Conservation (phyloP, 768 basidiomycete genomes). For the Austroboletus eburneus region DNA sequence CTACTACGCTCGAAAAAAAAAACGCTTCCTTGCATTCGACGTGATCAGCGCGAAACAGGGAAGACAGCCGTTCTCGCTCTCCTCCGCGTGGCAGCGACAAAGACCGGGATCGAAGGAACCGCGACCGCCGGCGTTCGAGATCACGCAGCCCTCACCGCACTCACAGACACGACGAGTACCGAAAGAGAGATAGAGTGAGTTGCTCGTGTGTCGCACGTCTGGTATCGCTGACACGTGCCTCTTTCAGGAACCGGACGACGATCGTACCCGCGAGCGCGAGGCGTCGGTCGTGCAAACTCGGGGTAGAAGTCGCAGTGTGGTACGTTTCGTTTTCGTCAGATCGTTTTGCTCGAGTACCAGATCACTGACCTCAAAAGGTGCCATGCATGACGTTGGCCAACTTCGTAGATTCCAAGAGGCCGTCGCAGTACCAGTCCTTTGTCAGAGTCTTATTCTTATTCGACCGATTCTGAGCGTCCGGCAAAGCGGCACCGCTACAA, state of each 20-base stretch:
- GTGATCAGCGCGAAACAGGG: too few relatives aligned
- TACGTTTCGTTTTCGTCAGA: too few relatives aligned
- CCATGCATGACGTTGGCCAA: conserved; percentile 9
- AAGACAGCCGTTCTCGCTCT: conserved; percentile 24
- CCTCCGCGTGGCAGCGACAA: conserved; percentile 18
- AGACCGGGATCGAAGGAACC: neutral
- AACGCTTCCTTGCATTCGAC: too few relatives aligned
- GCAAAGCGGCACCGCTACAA: too few relatives aligned
- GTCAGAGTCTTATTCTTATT: conserved; percentile 13
- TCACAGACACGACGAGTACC: neutral
- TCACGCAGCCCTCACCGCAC: conserved; percentile 17
- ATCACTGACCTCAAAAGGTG: too few relatives aligned
- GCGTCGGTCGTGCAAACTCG: conserved; percentile 5
- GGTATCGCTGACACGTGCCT: too few relatives aligned
- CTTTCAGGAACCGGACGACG: conserved; percentile 10
- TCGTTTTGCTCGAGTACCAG: too few relatives aligned
- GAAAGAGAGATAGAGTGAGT: too few relatives aligned
- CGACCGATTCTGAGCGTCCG: conserved; percentile 10
- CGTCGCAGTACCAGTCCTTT: conserved; percentile 17
- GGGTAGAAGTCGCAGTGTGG: too few relatives aligned
- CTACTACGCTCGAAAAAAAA: too few relatives aligned
- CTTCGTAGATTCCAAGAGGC: conserved; percentile 19
- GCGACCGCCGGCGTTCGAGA: conserved; percentile 19
- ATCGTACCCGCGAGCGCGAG: neutral
- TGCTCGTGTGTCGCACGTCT: neutral